A percentile compares a stretch with the other conserved stretches of the same genome.
These are phyloP conservation scores for Syzygium aqueum DNA, from an alignment of 345 rosid genomes.

Conservation along the genomic window DNA sequence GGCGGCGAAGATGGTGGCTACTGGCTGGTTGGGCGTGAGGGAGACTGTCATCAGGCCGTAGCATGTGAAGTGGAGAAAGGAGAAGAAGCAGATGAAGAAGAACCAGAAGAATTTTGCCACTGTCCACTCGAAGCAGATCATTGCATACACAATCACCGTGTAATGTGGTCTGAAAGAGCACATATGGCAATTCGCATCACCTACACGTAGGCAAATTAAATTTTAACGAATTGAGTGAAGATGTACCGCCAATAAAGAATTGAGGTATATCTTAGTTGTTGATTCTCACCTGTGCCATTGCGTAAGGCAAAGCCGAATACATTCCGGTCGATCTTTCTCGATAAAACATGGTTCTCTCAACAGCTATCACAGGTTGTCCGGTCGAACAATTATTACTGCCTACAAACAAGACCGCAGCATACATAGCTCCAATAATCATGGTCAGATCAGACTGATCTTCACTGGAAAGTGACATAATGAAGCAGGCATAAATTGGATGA, in stretches of 20 bases:
- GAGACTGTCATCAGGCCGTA: constrained; percentile 95
- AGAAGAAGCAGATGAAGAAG: constrained; percentile 68
- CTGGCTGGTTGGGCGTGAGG: constrained; percentile 75
- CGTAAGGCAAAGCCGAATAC: constrained; percentile 65
- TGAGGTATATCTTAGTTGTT: background rate
- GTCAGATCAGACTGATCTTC: constrained; percentile 30
- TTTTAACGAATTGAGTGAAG: background rate
- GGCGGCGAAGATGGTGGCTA: constrained; percentile 65
- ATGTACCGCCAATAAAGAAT: background rate
- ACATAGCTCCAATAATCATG: constrained; percentile 71
- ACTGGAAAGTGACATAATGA: constrained; percentile 12
- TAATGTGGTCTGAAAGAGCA: constrained; percentile 52
- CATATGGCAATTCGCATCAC: constrained; percentile 68
- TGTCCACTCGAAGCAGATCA: constrained; percentile 77
- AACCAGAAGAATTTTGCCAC: constrained; percentile 74
- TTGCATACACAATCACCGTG: constrained; percentile 57
- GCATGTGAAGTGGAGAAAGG: constrained; percentile 92
- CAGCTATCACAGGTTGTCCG: constrained; percentile 52
- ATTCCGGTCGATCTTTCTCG: constrained; percentile 69
- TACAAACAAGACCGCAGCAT: constrained; percentile 40
- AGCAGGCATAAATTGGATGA: too few relatives aligned
- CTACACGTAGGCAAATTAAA: constrained; percentile 18
- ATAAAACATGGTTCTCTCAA: constrained; percentile 68
- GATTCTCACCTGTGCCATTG: constrained; percentile 44
- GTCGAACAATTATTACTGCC: constrained; percentile 66